Evolutionary conservation across 805 yeast genomes (phyloP).

Genomic region (Suhomyces canberraensis): DNA sequence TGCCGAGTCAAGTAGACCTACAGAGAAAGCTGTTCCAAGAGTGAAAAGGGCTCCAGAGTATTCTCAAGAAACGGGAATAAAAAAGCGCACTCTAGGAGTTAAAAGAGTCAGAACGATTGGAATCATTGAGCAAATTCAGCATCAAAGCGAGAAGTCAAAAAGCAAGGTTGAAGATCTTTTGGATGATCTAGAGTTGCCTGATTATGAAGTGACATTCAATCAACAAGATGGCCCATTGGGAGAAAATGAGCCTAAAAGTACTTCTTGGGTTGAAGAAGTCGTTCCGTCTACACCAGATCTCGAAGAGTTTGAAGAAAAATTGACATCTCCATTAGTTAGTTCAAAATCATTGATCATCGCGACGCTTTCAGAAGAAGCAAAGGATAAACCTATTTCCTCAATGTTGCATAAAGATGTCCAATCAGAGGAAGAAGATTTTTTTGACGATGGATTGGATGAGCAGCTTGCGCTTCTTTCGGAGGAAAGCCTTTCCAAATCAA

Average conservation of each 20-base stretch:
- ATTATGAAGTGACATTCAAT: too few species aligned
- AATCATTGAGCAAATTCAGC: constrained; percentile 14
- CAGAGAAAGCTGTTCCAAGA: not conserved
- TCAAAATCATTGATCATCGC: too few species aligned
- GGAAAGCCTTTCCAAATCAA: not conserved
- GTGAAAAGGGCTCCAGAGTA: not conserved
- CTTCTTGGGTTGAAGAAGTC: too few species aligned
- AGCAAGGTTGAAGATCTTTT: constrained; percentile 1
- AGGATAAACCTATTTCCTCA: too few species aligned
- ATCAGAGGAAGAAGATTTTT: constrained; percentile 10
- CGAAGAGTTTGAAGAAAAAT: too few species aligned
- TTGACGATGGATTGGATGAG: constrained; percentile 24
- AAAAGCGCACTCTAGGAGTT: constrained; percentile 14
- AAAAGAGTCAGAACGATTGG: constrained; percentile 11
- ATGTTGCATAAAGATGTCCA: too few species aligned
- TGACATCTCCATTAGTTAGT: too few species aligned
- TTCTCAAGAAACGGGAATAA: not conserved
- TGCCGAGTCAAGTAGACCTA: not conserved
- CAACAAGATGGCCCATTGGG: too few species aligned
- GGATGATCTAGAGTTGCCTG: constrained; percentile 9
- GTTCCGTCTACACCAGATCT: too few species aligned
- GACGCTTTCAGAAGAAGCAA: too few species aligned
- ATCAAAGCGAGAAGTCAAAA: not conserved
- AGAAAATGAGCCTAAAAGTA: too few species aligned
- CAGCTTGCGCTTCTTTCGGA: constrained; percentile 14